phyloP scores from a whole-genome alignment of 2,329 filamentous ascomycete species.

The Cadophora sp. region DNA sequence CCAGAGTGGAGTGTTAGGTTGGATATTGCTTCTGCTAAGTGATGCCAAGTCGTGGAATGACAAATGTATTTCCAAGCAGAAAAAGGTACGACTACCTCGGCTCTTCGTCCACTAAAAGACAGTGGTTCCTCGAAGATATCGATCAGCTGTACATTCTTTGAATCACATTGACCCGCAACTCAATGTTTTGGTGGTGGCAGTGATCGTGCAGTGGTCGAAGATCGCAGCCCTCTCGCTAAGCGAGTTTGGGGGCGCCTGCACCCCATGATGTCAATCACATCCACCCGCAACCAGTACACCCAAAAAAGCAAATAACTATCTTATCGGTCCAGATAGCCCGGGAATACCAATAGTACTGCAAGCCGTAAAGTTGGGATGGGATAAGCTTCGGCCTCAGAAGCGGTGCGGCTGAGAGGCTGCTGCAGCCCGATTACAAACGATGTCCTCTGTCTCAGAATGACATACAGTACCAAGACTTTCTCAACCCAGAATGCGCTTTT shows the following conservation, averaged over 20 bases:
- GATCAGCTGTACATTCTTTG: too few relatives aligned
- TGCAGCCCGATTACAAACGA: background rate
- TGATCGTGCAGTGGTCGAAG: background rate
- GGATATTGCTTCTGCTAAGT: too few relatives aligned
- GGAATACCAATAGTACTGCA: background rate
- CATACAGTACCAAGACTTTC: background rate
- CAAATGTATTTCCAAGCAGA: too few relatives aligned
- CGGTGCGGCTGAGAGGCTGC: background rate
- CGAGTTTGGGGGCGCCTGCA: conserved; percentile 5
- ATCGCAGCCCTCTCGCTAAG: background rate
- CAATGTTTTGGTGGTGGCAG: background rate
- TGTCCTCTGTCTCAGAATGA: background rate
- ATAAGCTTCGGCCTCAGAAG: background rate
- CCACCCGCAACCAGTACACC: background rate
- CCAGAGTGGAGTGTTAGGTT: too few relatives aligned
- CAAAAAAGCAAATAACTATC: background rate
- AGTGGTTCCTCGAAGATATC: too few relatives aligned
- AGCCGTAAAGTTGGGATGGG: background rate
- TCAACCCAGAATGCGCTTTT: too few relatives aligned
- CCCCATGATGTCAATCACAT: background rate
- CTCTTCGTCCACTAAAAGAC: too few relatives aligned
- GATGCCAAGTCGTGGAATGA: too few relatives aligned
- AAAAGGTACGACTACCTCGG: too few relatives aligned
- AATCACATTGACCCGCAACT: background rate
- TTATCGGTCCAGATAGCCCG: background rate